Percentiles rank a stretch among this genome's conserved stretches.
These are phyloP conservation scores for Naegleria lovaniensis DNA, from an alignment of 208 protist genomes.

Conservation along the genomic window DNA sequence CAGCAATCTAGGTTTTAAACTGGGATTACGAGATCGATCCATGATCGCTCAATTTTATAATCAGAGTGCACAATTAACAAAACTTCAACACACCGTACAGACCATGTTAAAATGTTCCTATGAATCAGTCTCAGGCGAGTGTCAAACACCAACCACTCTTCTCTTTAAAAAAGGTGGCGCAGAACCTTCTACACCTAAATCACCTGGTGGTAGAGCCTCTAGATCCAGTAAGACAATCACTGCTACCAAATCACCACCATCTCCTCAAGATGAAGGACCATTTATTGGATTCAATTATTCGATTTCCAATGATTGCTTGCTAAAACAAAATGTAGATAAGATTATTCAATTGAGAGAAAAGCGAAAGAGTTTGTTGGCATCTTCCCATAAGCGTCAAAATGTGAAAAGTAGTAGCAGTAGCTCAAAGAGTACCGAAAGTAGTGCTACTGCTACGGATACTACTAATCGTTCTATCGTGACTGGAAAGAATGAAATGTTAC, in stretches of 20 bases:
- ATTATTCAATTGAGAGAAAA: slow-evolving; percentile 13
- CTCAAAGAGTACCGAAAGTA: too few species aligned
- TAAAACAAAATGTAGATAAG: slow-evolving; percentile 16
- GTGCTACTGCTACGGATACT: too few species aligned
- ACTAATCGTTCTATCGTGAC: too few species aligned
- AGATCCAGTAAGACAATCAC: too few species aligned
- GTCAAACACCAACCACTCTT: not conserved
- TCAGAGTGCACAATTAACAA: not conserved
- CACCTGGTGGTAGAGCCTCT: too few species aligned
- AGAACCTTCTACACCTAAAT: too few species aligned
- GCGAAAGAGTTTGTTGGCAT: not conserved
- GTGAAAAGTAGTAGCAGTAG: not conserved
- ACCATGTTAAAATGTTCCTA: not conserved
- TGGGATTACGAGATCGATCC: not conserved
- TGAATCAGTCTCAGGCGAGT: not conserved
- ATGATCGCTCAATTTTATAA: not conserved
- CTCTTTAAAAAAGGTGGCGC: too few species aligned
- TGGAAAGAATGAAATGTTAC: not conserved
- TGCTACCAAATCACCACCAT: too few species aligned
- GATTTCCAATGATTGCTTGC: not conserved
- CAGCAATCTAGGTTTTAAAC: not conserved
- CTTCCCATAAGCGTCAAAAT: too few species aligned
- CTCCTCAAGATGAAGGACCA: too few species aligned
- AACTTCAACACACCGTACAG: not conserved
- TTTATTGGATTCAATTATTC: too few species aligned